phyloP scores from a whole-genome alignment of 2,329 filamentous ascomycete genomes.

The Zymoseptoria crescenta region DNA sequence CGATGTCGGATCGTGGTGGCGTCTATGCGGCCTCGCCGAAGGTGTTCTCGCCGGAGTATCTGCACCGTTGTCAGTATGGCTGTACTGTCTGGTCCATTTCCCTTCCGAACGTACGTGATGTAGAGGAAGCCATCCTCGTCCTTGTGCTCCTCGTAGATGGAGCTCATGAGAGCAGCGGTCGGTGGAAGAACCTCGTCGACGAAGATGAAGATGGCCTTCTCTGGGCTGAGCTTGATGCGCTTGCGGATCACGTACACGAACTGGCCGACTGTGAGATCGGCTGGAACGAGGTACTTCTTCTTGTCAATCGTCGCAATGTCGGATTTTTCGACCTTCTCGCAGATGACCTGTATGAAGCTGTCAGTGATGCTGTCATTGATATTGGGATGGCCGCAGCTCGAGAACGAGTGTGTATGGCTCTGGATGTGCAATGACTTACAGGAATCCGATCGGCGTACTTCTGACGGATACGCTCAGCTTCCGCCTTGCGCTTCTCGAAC shows the following conservation, averaged over 20 bases:
- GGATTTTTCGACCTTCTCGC: conserved; percentile 98
- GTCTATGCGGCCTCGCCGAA: conserved; percentile 57
- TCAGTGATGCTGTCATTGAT: conserved; percentile 1
- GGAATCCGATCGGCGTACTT: conserved; percentile 98
- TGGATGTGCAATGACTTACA: conserved; percentile 50
- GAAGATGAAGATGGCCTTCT: conserved; percentile 99
- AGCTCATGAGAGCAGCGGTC: conserved; percentile 96
- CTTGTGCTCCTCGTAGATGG: conserved; percentile 99
- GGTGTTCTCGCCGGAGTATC: conserved; percentile 97
- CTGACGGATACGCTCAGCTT: conserved; percentile 97
- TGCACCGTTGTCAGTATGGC: conserved; percentile 28
- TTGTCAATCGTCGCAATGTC: conserved; percentile 99
- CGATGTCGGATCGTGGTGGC: conserved; percentile 1
- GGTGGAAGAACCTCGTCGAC: conserved; percentile 96
- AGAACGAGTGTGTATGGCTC: not conserved
- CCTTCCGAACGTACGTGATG: conserved; percentile 64
- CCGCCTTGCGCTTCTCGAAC: conserved; percentile 99
- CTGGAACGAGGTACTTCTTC: conserved; percentile 99
- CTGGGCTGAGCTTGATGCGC: conserved; percentile 97
- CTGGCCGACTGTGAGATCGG: conserved; percentile 96
- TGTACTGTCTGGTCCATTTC: too few species aligned
- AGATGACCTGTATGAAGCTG: conserved; percentile 67
- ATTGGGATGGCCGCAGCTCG: not conserved
- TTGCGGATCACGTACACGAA: conserved; percentile 99
- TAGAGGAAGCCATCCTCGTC: conserved; percentile 84